Evolutionary conservation across 2,329 filamentous ascomycete genomes (phyloP).

Genomic region (Claviceps purpurea): DNA sequence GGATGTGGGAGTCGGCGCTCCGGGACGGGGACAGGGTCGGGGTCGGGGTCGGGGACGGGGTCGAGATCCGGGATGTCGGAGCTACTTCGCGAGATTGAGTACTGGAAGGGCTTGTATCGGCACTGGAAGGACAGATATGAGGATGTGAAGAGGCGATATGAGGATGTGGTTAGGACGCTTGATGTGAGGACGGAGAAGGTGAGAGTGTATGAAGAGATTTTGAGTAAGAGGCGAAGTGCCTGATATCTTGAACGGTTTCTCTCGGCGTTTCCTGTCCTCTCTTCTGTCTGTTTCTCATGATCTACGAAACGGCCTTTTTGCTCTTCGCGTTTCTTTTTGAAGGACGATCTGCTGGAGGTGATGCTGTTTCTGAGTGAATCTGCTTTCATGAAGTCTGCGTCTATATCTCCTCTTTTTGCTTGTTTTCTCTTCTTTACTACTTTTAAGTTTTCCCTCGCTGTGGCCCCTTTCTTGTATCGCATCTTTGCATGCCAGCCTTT

Average conservation of each 20-base stretch:
- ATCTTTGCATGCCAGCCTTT: too few relatives aligned
- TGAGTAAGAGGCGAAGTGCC: slow-evolving; percentile 10
- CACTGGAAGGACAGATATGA: slow-evolving; percentile 20
- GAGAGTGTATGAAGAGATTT: slow-evolving; percentile 20
- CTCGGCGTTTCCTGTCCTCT: neutral
- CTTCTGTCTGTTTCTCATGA: neutral
- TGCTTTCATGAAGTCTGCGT: too few relatives aligned
- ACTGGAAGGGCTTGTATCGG: slow-evolving; percentile 20
- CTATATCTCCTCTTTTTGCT: too few relatives aligned
- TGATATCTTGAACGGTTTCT: too few relatives aligned
- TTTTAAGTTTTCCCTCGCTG: too few relatives aligned
- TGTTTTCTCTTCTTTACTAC: too few relatives aligned
- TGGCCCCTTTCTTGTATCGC: too few relatives aligned
- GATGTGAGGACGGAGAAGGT: slow-evolving; percentile 20
- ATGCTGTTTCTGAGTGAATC: too few relatives aligned
- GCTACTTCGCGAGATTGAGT: slow-evolving; percentile 18
- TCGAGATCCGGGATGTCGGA: slow-evolving; percentile 23
- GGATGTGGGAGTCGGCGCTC: slow-evolving; percentile 8
- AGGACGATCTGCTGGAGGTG: too few relatives aligned
- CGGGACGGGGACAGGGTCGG: slow-evolving; percentile 20
- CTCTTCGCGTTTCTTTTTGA: neutral
- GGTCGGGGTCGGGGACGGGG: slow-evolving; percentile 15
- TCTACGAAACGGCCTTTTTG: neutral
- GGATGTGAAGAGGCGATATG: slow-evolving; percentile 13
- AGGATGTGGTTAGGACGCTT: slow-evolving; percentile 16